Conservation (phyloP, 2,329 filamentous ascomycete species). For the Macrophomina pseudophaseolina region DNA sequence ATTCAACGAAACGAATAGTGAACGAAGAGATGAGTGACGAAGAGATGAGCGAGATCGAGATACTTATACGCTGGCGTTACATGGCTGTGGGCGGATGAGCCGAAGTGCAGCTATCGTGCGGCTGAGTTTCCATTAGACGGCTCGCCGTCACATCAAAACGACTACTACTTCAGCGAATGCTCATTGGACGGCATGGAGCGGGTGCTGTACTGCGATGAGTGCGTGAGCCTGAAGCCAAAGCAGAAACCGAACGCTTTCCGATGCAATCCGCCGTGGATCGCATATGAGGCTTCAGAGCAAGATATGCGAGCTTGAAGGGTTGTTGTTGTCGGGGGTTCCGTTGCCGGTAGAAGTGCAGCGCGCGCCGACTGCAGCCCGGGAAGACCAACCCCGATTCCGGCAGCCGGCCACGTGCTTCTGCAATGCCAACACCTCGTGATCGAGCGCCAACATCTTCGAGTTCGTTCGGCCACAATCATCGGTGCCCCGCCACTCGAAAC, state of each 20-base stretch:
- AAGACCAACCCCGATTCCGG: too few relatives aligned
- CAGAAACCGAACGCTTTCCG: too few relatives aligned
- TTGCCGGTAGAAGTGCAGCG: neutral
- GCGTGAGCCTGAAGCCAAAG: too few relatives aligned
- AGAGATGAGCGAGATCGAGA: neutral
- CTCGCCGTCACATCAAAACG: constrained; percentile 13
- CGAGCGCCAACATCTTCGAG: neutral
- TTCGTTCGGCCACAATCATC: neutral
- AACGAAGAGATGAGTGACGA: neutral
- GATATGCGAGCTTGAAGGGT: too few relatives aligned
- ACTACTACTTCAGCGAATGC: neutral
- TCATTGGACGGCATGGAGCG: too few relatives aligned
- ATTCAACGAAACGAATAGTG: neutral
- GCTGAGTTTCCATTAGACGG: constrained; percentile 18
- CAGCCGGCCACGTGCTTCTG: too few relatives aligned
- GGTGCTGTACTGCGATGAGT: too few relatives aligned
- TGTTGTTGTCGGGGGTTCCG: too few relatives aligned
- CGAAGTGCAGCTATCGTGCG: neutral
- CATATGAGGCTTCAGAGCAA: too few relatives aligned
- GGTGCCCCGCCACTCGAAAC: neutral
- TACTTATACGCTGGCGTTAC: neutral
- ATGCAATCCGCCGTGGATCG: too few relatives aligned
- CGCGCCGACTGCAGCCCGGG: neutral
- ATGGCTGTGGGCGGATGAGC: neutral
- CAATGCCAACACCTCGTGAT: too few relatives aligned